A percentile compares a stretch with the other conserved stretches of the same genome.
Evolutionary conservation across 768 basidiomycete species (phyloP).

Genomic region (Suillus lakei): DNA sequence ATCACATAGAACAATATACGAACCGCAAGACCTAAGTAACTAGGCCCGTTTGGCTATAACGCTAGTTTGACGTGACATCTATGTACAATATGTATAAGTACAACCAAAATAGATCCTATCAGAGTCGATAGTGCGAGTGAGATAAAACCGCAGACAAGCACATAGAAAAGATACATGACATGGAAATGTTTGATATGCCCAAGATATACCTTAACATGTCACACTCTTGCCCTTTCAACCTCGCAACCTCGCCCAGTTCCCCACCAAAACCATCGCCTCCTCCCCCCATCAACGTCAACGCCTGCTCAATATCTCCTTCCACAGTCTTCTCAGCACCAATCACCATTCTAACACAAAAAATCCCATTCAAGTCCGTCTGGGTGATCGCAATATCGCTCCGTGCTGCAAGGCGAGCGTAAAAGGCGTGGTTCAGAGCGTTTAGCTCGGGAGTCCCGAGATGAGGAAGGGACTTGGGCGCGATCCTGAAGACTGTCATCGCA

Average conservation of each 20-base stretch:
- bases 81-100: no score
- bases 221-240: not conserved
- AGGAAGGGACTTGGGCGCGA: conserved; percentile 44
- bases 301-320: conserved; percentile 61
- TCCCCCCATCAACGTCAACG: conserved; percentile 44
- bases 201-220: no score
- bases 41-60: no score
- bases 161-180: no score
- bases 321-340: conserved; percentile 75
- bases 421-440: conserved; percentile 69
- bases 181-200: no score
- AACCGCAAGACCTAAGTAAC: no score
- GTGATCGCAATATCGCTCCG: conserved; percentile 75
- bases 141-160: no score
- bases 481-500: conserved; percentile 77
- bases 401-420: conserved; percentile 61
- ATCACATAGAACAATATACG: no score
- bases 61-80: no score
- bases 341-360: conserved; percentile 77
- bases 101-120: no score
- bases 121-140: no score
- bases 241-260: not conserved
- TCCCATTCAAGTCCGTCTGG: conserved; percentile 75
- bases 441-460: conserved; percentile 41
- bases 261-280: not conserved